Percentiles rank a stretch among this genome's conserved stretches.
Evolutionary conservation across 306 rosid genomes (phyloP).

Genomic region (Lathyrus tuberosus): DNA sequence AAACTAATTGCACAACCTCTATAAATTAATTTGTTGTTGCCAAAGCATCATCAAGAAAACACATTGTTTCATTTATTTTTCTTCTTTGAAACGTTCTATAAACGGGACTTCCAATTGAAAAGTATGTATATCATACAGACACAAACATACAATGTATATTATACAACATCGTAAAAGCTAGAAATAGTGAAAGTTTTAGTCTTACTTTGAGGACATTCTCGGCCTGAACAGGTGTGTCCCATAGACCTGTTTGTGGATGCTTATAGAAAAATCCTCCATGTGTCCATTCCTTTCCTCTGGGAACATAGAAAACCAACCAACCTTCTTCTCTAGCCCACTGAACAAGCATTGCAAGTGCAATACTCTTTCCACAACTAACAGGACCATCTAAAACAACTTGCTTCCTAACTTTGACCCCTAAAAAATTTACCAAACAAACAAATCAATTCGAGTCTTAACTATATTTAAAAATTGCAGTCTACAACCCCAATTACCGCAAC

Average conservation of each 20-base stretch:
- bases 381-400: constrained; percentile 93
- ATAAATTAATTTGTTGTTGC: constrained; percentile 6
- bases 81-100: constrained; percentile 3
- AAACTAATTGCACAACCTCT: not conserved
- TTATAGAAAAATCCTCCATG: constrained; percentile 83
- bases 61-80: not conserved
- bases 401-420: constrained; percentile 70
- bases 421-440: not conserved
- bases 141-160: not conserved
- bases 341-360: constrained; percentile 87
- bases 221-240: constrained; percentile 98
- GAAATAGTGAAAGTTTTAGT: not conserved
- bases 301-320: constrained; percentile 92
- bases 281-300: constrained; percentile 87
- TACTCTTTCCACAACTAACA: constrained; percentile 91
- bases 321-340: constrained; percentile 99
- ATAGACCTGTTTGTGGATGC: constrained; percentile 70
- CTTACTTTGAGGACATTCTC: constrained; percentile 80
- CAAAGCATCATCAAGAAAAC: constrained; percentile 9
- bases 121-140: constrained; percentile 15
- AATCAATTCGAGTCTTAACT: not conserved
- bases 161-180: constrained; percentile 5
- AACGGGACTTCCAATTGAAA: not conserved
- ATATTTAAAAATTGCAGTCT: not conserved
- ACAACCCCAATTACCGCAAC: not conserved